Evolutionary conservation across 2,329 filamentous ascomycete species (phyloP).

Genomic region (Colletotrichum cereale): DNA sequence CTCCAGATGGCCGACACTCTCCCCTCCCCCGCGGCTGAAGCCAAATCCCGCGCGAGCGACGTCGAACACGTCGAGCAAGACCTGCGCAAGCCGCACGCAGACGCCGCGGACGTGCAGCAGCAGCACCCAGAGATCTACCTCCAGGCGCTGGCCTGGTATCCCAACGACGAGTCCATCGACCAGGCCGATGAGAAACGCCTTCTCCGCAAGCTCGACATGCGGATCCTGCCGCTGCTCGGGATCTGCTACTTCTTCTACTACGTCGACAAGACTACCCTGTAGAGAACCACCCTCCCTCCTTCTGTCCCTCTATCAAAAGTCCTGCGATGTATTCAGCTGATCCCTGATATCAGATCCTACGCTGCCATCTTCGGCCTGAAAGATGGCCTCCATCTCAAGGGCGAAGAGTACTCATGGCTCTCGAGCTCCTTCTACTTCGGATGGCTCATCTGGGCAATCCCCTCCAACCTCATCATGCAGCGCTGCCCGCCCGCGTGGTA

Average conservation of each 20-base stretch:
- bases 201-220: constrained; percentile 53
- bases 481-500: constrained; percentile 51
- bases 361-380: constrained; percentile 75
- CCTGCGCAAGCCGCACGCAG: constrained; percentile 34
- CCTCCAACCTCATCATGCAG: constrained; percentile 50
- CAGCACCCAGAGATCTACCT: constrained; percentile 48
- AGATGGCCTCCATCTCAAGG: constrained; percentile 68
- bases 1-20: constrained; percentile 16
- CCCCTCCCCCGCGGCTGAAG: neutral
- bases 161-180: constrained; percentile 54
- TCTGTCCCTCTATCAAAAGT: too few relatives aligned
- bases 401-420: constrained; percentile 66
- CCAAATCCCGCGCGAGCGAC: constrained; percentile 29
- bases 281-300: neutral
- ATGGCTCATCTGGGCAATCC: constrained; percentile 53
- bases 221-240: constrained; percentile 53
- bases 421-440: constrained; percentile 54
- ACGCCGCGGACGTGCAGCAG: constrained; percentile 41
- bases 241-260: constrained; percentile 58
- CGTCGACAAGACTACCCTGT: constrained; percentile 46
- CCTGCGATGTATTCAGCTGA: neutral
- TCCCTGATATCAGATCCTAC: constrained; percentile 56
- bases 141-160: constrained; percentile 52
- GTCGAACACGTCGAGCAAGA: constrained; percentile 42
- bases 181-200: constrained; percentile 49